These are phyloP conservation scores for Apostasia ramifera DNA, from an alignment of 106 monocot genomes.

Conservation along the genomic window DNA sequence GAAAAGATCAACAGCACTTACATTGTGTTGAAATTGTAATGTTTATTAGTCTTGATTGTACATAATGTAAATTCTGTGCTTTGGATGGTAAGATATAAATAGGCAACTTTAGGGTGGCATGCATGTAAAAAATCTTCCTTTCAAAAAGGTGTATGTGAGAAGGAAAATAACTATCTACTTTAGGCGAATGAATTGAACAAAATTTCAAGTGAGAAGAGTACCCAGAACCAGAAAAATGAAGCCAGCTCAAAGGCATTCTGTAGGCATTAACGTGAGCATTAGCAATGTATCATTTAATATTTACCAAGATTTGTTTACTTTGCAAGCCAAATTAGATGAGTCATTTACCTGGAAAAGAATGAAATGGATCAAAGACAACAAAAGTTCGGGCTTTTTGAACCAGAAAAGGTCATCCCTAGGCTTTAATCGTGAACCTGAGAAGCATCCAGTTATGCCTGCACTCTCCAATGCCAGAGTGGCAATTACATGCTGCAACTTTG, in stretches of 20 bases:
- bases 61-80: no score
- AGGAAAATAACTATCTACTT: no score
- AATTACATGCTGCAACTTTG: slow-evolving; percentile 88
- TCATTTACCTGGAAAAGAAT: slow-evolving; percentile 84
- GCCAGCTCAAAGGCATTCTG: slow-evolving; percentile 99
- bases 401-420: slow-evolving; percentile 94
- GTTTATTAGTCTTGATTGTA: no score
- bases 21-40: no score
- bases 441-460: slow-evolving; percentile 38
- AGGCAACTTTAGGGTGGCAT: no score
- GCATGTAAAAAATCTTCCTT: no score
- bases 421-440: slow-evolving; percentile 33
- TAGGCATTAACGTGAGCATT: slow-evolving; percentile 7
- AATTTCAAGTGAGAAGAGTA: slow-evolving; percentile 19
- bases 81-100: no score
- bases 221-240: slow-evolving; percentile 99
- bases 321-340: neutral
- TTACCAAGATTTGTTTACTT: neutral
- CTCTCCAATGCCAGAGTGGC: slow-evolving; percentile 85
- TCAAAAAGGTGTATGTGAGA: no score
- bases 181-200: neutral
- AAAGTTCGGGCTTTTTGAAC: slow-evolving; percentile 94
- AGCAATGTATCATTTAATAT: neutral
- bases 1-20: no score
- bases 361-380: slow-evolving; percentile 84